These are phyloP conservation scores for Candida methanosorbosa DNA, from an alignment of 805 yeast species.

Conservation along the genomic window DNA sequence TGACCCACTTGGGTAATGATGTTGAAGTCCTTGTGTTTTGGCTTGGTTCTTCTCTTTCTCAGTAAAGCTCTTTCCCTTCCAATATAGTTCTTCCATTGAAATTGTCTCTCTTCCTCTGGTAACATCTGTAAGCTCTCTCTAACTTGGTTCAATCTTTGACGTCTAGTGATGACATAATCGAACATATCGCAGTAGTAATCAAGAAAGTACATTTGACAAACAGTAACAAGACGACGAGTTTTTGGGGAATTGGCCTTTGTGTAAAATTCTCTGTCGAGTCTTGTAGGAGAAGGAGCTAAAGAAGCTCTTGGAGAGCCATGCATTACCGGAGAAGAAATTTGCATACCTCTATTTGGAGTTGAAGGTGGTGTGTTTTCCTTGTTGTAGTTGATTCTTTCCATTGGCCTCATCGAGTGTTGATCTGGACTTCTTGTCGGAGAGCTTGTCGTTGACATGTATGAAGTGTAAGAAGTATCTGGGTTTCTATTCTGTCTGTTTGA, in stretches of 20 bases:
- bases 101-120: slow-evolving; percentile 31
- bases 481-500: slow-evolving; percentile 3
- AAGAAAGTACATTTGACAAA: slow-evolving; percentile 86
- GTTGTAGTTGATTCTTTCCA: slow-evolving; percentile 28
- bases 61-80: slow-evolving; percentile 79
- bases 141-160: slow-evolving; percentile 72
- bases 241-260: slow-evolving; percentile 59
- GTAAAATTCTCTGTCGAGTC: slow-evolving; percentile 36
- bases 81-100: slow-evolving; percentile 69
- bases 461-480: slow-evolving; percentile 13
- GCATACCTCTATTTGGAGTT: slow-evolving; percentile 17
- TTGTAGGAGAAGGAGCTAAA: slow-evolving; percentile 11
- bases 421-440: slow-evolving; percentile 23
- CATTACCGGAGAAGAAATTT: slow-evolving; percentile 9
- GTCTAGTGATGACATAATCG: slow-evolving; percentile 81
- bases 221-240: slow-evolving; percentile 79
- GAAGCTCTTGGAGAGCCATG: slow-evolving; percentile 15
- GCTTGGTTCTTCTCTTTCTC: slow-evolving; percentile 84
- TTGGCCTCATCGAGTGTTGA: slow-evolving; percentile 10
- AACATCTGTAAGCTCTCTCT: slow-evolving; percentile 37
- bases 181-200: slow-evolving; percentile 96
- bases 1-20: slow-evolving; percentile 98
- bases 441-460: slow-evolving; percentile 20
- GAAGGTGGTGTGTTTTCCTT: slow-evolving; percentile 31
- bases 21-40: slow-evolving; percentile 91